Base-by-base conservation (phyloP, 2,329 filamentous ascomycete genomes). In the Graphiopsis chlorocephala region DNA sequence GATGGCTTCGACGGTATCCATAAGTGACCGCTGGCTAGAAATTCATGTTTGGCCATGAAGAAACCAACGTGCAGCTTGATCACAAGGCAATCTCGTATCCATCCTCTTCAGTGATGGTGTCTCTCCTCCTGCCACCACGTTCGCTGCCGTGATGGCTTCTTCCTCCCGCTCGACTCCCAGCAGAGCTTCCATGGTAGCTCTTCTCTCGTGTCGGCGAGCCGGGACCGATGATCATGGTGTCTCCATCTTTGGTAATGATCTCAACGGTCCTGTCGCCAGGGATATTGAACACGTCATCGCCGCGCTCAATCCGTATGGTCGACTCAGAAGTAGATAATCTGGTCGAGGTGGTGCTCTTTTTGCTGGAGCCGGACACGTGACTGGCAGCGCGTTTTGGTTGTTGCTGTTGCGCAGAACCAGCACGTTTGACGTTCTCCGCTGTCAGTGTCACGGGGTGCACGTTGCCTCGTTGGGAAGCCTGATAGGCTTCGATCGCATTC, bases 401-500 rank as follows among this genome's bases (percentile, higher is more conserved):
- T 14, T 67, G 68, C 53, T 33, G 23, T 10, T 65, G 61, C 29
- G 66, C 45, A 45, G 38, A 45, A 20, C 38, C n/a, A 31, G 65
- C 35, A 33, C 67, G 68, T 47, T 70, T 69, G 61, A 75, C 68
- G 55, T 73, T 73, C 52, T 72, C 70, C 5, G 72, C 72, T 12
- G 71, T 74, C n/a, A 74, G 64, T 10, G 42, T 50, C 26, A 70
- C 68, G 25, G 69, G 61, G 1, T 65, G 61, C 28, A 68, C 50
- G 28, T 58, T 65, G 38, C 72, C 73, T 29, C 67, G 60, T 45
- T 68, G 64, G 10, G 64, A 61, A n/a, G 67, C 63, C 61, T 74
- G 72, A 35, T 75, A 74, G n/a, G 65, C 67, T 26, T 71, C 72
- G 17, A 69, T 65, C n/a, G 58, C 65, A 29, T 72, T 72, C 33